A percentile compares a stretch with the other conserved stretches of the same genome.
These are phyloP conservation scores for Penicillium coffeae DNA, from an alignment of 495 filamentous ascomycete genomes.

Conservation along the genomic window DNA sequence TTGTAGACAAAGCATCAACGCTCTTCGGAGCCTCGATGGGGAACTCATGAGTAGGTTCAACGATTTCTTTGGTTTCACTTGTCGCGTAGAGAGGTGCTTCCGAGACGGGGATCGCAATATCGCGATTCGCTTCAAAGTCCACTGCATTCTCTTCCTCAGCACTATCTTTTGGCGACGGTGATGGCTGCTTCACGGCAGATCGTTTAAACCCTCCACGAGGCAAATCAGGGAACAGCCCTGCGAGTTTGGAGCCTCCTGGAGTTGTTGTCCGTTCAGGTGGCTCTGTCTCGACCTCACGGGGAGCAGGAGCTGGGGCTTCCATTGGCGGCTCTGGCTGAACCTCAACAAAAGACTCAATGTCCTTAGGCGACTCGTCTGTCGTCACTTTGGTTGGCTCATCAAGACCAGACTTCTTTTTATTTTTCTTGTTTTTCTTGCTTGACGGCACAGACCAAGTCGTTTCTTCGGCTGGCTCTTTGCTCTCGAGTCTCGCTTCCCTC, in stretches of 20 bases:
- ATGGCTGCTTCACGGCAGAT: constrained; percentile 17
- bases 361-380: constrained; percentile 9
- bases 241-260: constrained; percentile 30
- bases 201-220: constrained; percentile 33
- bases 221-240: constrained; percentile 37
- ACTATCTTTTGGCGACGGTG: constrained; percentile 40
- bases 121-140: constrained; percentile 41
- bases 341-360: constrained; percentile 11
- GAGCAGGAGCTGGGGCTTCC: constrained; percentile 4
- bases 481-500: constrained; percentile 6
- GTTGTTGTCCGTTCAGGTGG: constrained; percentile 18
- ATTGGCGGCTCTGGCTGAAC: constrained; percentile 1
- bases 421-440: constrained; percentile 30
- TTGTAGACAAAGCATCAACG: constrained; percentile 3
- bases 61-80: constrained; percentile 13
- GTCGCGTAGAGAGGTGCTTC: constrained; percentile 42
- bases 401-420: constrained; percentile 21
- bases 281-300: constrained; percentile 16
- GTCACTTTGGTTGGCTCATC: constrained; percentile 2
- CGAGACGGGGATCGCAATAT: constrained; percentile 48
- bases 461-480: constrained; percentile 12
- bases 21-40: constrained; percentile 7
- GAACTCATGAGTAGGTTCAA: constrained; percentile 8
- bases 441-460: constrained; percentile 10
- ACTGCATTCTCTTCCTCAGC: constrained; percentile 46